phyloP scores from a whole-genome alignment of 495 filamentous ascomycete species.

The Acidiella bohemica region DNA sequence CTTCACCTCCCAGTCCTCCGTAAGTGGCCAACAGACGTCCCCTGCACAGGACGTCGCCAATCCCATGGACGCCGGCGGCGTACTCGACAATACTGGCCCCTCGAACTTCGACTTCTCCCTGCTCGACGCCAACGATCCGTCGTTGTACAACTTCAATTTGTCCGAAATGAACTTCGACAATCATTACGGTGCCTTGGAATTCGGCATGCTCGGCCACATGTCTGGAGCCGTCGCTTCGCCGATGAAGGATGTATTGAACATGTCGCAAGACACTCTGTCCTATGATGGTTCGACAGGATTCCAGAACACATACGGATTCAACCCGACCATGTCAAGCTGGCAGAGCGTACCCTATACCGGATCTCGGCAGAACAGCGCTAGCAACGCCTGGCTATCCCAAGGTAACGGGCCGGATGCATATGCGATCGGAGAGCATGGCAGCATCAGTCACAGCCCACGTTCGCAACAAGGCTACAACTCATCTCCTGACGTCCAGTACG shows the following conservation, averaged over 20 bases:
- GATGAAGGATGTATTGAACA: conserved; percentile 37
- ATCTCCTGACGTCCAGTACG: conserved; percentile 23
- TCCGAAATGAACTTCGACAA: conserved; percentile 91
- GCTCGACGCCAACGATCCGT: conserved; percentile 82
- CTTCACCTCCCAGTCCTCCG: conserved; percentile 20
- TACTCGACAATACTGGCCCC: conserved; percentile 2
- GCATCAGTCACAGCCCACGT: conserved; percentile 44
- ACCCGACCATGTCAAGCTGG: conserved; percentile 14
- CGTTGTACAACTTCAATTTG: conserved; percentile 84
- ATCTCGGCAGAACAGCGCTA: conserved; percentile 15
- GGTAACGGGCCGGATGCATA: conserved; percentile 35
- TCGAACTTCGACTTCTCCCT: conserved; percentile 25
- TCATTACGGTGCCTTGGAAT: conserved; percentile 85
- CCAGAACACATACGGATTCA: conserved; percentile 6
- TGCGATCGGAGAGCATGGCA: conserved; percentile 54
- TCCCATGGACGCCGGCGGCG: conserved; percentile 17
- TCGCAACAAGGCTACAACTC: conserved; percentile 25
- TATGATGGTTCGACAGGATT: conserved; percentile 17
- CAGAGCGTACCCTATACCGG: conserved; percentile 11
- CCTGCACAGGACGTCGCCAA: conserved; percentile 30
- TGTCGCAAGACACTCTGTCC: conserved; percentile 4
- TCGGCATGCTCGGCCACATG: conserved; percentile 90
- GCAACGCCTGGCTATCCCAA: background rate
- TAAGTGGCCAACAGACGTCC: conserved; percentile 23
- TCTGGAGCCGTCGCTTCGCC: conserved; percentile 70